Conservation (phyloP, 805 yeast species). For the Yarrowia divulgata region DNA sequence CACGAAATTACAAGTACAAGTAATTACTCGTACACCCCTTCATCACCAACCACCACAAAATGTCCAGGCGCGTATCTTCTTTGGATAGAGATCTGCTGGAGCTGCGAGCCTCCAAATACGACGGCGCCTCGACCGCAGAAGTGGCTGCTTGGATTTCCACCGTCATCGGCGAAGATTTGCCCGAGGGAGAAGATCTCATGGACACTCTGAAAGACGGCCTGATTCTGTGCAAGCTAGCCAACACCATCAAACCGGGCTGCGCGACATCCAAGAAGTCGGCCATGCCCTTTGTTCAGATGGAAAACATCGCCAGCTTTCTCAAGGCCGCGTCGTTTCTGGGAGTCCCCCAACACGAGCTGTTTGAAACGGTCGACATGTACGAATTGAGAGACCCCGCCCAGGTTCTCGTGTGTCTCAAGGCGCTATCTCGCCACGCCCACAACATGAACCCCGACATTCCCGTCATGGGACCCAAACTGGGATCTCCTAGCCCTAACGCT, state of each 20-base stretch:
- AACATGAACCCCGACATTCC: constrained; percentile 59
- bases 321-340: constrained; percentile 67
- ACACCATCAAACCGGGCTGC: constrained; percentile 52
- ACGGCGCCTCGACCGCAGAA: constrained; percentile 18
- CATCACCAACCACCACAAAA: neutral
- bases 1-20: no score
- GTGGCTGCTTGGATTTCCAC: constrained; percentile 59
- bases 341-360: constrained; percentile 80
- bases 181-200: constrained; percentile 56
- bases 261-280: constrained; percentile 63
- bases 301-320: constrained; percentile 77
- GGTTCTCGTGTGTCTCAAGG: constrained; percentile 73
- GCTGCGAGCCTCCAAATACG: constrained; percentile 32
- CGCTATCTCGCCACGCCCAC: constrained; percentile 74
- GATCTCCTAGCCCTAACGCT: constrained; percentile 57
- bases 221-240: constrained; percentile 58
- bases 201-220: constrained; percentile 69
- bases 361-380: constrained; percentile 77
- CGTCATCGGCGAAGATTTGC: constrained; percentile 51
- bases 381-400: constrained; percentile 80
- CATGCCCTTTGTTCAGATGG: constrained; percentile 87
- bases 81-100: constrained; percentile 12
- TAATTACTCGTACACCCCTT: no score
- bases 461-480: constrained; percentile 65
- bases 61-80: constrained; percentile 13